Evolutionary conservation across 2,329 filamentous ascomycete species (phyloP).

Genomic region (Pseudocercospora macadamiae): DNA sequence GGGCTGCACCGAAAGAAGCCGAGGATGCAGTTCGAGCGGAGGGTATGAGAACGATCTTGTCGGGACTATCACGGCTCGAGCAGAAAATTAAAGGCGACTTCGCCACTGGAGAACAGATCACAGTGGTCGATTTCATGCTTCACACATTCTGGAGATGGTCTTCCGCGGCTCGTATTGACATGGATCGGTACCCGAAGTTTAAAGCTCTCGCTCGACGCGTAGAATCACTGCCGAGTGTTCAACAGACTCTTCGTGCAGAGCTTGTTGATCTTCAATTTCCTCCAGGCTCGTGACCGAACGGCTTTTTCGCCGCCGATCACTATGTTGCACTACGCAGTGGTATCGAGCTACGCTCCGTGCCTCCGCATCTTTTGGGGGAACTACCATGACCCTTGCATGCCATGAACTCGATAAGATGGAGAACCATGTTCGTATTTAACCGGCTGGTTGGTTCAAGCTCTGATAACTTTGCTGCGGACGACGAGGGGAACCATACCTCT

Average conservation of each 20-base stretch:
- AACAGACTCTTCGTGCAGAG: not conserved
- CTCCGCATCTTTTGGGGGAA: not conserved
- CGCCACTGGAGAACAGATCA: slow-evolving; percentile 38
- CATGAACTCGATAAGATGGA: not conserved
- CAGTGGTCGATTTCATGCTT: slow-evolving; percentile 41
- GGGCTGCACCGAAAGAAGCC: slow-evolving; percentile 17
- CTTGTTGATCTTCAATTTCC: not conserved
- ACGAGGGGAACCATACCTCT: not conserved
- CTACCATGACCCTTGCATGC: not conserved
- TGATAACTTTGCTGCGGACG: not conserved
- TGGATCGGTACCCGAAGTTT: not conserved
- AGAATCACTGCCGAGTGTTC: not conserved
- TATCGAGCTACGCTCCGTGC: not conserved
- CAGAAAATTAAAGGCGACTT: slow-evolving; percentile 23
- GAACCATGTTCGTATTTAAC: not conserved
- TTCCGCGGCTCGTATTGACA: not conserved
- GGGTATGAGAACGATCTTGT: slow-evolving; percentile 4
- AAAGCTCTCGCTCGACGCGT: not conserved
- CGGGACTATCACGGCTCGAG: slow-evolving; percentile 33
- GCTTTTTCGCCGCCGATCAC: not conserved
- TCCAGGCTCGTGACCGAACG: not conserved
- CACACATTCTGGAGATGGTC: slow-evolving; percentile 23
- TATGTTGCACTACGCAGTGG: not conserved
- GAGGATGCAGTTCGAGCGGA: slow-evolving; percentile 29
- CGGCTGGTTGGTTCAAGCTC: not conserved